Evolutionary conservation across 148 eudicot species (phyloP).

Genomic region (Amaranthus palmeri): DNA sequence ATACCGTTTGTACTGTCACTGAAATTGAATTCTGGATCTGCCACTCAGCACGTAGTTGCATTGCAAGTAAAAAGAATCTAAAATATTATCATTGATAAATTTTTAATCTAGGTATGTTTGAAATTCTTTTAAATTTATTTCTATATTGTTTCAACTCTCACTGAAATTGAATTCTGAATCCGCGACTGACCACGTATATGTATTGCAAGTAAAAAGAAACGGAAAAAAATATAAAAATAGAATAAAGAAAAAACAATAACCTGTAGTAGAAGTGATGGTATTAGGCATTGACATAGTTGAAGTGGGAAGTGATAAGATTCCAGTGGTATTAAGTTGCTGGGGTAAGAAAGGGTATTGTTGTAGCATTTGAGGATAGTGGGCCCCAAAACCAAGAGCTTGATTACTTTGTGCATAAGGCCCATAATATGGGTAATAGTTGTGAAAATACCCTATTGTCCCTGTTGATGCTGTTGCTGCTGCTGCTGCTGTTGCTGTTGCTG

Average conservation of each 20-base stretch:
- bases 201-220: not conserved
- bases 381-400: slow-evolving; percentile 46
- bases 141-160: no score
- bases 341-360: slow-evolving; percentile 45
- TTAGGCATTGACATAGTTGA: slow-evolving; percentile 21
- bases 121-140: not conserved
- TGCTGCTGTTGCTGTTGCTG: slow-evolving; percentile 13
- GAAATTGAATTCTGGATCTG: no score
- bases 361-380: slow-evolving; percentile 41
- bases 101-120: not conserved
- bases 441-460: slow-evolving; percentile 37
- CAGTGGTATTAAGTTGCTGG: slow-evolving; percentile 28
- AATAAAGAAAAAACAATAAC: slow-evolving; percentile 12
- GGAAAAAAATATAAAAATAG: not conserved
- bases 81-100: no score
- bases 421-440: slow-evolving; percentile 39
- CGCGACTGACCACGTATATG: no score
- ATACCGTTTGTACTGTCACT: no score
- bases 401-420: slow-evolving; percentile 30
- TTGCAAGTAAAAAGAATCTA: no score
- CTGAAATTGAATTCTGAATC: no score
- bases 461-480: slow-evolving; percentile 15
- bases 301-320: slow-evolving; percentile 45
- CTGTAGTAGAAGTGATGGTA: slow-evolving; percentile 21
- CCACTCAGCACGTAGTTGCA: no score